A percentile compares a stretch with the other conserved stretches of the same genome.
These are phyloP conservation scores for Cladorrhinum samala DNA, from an alignment of 495 filamentous ascomycete species.

Conservation along the genomic window DNA sequence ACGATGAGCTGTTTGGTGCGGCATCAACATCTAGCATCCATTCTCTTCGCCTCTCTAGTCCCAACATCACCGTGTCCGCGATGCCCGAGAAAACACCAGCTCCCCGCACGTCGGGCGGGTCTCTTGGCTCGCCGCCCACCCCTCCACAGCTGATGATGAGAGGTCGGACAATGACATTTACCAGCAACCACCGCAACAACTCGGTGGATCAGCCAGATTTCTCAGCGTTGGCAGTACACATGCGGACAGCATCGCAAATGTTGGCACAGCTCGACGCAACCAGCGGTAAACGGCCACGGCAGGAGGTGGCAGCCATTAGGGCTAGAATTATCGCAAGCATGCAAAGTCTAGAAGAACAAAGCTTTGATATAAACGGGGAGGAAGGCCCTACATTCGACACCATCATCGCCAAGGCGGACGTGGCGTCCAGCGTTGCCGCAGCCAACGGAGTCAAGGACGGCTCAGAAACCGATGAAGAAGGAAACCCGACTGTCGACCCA, in stretches of 20 bases:
- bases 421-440: slow-evolving; percentile 33
- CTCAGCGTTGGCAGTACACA: slow-evolving; percentile 69
- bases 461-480: slow-evolving; percentile 38
- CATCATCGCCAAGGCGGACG: slow-evolving; percentile 57
- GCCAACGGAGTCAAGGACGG: slow-evolving; percentile 23
- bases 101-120: slow-evolving; percentile 52
- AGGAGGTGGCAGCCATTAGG: slow-evolving; percentile 68
- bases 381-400: slow-evolving; percentile 62
- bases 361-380: slow-evolving; percentile 57
- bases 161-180: slow-evolving; percentile 45
- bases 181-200: slow-evolving; percentile 33
- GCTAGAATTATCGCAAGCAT: slow-evolving; percentile 77
- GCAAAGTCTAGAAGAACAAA: slow-evolving; percentile 76
- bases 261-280: slow-evolving; percentile 68
- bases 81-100: slow-evolving; percentile 44
- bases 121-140: slow-evolving; percentile 57
- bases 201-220: slow-evolving; percentile 59
- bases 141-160: slow-evolving; percentile 21
- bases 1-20: slow-evolving; percentile 30
- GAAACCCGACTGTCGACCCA: slow-evolving; percentile 32
- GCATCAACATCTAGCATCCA: slow-evolving; percentile 16
- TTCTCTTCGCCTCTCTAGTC: slow-evolving; percentile 49
- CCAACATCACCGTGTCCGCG: slow-evolving; percentile 46
- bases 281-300: slow-evolving; percentile 60
- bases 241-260: slow-evolving; percentile 76